Percentiles rank a stretch among this genome's conserved stretches.
phyloP scores from a whole-genome alignment of 2,329 filamentous ascomycete genomes.

The Paracorniculantispora psalliotae region DNA sequence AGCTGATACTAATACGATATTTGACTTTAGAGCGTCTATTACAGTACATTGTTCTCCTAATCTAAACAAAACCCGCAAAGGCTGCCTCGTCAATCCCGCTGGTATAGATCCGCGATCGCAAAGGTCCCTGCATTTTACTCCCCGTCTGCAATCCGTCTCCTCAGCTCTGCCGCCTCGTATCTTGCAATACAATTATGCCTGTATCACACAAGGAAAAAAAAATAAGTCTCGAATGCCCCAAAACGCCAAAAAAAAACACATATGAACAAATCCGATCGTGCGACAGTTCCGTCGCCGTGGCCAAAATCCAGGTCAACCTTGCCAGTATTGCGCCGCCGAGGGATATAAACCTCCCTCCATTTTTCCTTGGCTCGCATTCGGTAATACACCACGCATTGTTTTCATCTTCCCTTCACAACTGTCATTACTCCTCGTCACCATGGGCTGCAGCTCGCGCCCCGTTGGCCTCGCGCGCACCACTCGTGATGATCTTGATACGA shows the following conservation, averaged over 20 bases:
- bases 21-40: conserved; percentile 30
- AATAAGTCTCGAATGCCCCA: background rate
- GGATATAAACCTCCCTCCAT: conserved; percentile 4
- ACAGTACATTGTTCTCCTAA: conserved; percentile 34
- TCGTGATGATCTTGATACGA: conserved; percentile 65
- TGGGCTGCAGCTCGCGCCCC: conserved; percentile 37
- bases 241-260: conserved; percentile 22
- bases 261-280: conserved; percentile 17
- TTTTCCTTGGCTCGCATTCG: conserved; percentile 12
- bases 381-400: conserved; percentile 12
- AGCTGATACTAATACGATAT: background rate
- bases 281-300: background rate
- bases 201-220: conserved; percentile 1
- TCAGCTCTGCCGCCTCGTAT: background rate
- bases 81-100: background rate
- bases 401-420: conserved; percentile 15
- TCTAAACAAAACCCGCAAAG: conserved; percentile 26
- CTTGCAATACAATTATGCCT: background rate
- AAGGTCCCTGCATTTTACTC: conserved; percentile 2
- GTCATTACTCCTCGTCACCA: conserved; percentile 49
- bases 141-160: background rate
- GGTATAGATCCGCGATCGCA: background rate
- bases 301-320: conserved; percentile 10
- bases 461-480: conserved; percentile 33
- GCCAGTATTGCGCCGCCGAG: conserved; percentile 14